Evolutionary conservation across 805 yeast genomes (phyloP).

Genomic region (Yamadazyma insecticola): DNA sequence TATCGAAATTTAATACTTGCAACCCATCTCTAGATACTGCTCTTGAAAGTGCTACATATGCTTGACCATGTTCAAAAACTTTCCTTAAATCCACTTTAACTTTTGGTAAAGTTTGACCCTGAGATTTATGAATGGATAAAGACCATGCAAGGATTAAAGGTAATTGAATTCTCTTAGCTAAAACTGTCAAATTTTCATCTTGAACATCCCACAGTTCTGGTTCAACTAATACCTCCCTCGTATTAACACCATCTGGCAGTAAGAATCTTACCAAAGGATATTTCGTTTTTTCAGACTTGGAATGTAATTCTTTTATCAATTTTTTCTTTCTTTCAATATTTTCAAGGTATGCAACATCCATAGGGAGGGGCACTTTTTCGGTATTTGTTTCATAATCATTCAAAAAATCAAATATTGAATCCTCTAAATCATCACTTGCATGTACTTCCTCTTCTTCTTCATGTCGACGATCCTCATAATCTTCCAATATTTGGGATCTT

Average conservation of each 20-base stretch:
- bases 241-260: slow-evolving; percentile 59
- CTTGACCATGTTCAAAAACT: slow-evolving; percentile 90
- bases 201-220: slow-evolving; percentile 81
- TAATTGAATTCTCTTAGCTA: slow-evolving; percentile 73
- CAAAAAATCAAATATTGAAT: slow-evolving; percentile 47
- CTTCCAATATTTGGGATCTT: too few species aligned
- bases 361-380: neutral
- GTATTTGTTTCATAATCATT: slow-evolving; percentile 10
- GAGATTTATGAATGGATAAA: slow-evolving; percentile 90
- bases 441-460: slow-evolving; percentile 14
- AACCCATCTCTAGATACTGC: slow-evolving; percentile 81
- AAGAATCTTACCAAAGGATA: slow-evolving; percentile 76
- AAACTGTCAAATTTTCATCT: slow-evolving; percentile 61
- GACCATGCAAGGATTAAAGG: slow-evolving; percentile 97
- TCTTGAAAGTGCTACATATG: slow-evolving; percentile 91
- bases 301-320: slow-evolving; percentile 38
- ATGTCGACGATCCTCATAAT: too few species aligned
- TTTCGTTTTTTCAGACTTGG: slow-evolving; percentile 44
- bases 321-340: slow-evolving; percentile 46
- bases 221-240: slow-evolving; percentile 71
- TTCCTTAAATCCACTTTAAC: slow-evolving; percentile 81
- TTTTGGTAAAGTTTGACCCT: slow-evolving; percentile 81
- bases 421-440: slow-evolving; percentile 25
- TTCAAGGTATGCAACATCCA: slow-evolving; percentile 13
- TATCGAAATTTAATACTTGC: slow-evolving; percentile 72